Conservation (phyloP, 1,284 basidiomycete species). For the Apiotrichum mycotoxinovorans region DNA sequence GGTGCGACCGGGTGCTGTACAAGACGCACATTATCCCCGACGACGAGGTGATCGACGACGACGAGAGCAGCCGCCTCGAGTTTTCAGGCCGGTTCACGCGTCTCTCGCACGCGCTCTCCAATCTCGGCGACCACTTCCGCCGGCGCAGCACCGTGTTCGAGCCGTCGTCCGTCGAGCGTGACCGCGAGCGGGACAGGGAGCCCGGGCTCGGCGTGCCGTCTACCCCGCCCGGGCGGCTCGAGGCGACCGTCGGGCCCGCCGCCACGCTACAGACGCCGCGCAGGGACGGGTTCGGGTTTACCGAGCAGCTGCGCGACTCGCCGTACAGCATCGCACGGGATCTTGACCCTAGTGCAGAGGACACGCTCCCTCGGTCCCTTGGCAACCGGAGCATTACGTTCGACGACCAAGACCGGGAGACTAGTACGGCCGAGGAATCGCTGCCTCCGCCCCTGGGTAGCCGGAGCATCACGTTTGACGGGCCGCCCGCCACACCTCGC, state of each 20-base stretch:
- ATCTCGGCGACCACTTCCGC: slow-evolving; percentile 32
- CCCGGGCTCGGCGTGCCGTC: not conserved
- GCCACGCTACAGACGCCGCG: not conserved
- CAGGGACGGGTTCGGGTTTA: too few species aligned
- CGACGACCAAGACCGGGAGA: too few species aligned
- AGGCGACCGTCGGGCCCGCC: not conserved
- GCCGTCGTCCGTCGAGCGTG: not conserved
- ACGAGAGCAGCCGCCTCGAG: slow-evolving; percentile 3
- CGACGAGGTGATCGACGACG: slow-evolving; percentile 7
- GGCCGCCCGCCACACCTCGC: not conserved
- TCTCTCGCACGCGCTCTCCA: slow-evolving; percentile 34
- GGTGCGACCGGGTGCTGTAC: slow-evolving; percentile 53
- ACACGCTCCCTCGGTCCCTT: not conserved
- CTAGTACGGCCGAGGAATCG: too few species aligned
- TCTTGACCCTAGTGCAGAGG: not conserved
- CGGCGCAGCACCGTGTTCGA: slow-evolving; percentile 14
- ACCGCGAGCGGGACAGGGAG: not conserved
- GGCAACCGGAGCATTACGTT: too few species aligned
- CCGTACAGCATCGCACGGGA: not conserved
- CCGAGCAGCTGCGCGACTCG: not conserved
- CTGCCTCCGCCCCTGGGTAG: too few species aligned
- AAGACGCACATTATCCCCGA: slow-evolving; percentile 44
- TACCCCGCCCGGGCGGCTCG: not conserved
- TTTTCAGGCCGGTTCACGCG: slow-evolving; percentile 18
- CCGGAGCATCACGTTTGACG: slow-evolving; percentile 4